A percentile compares a stretch with the other conserved stretches of the same genome.
These are phyloP conservation scores for Botrytis porri DNA, from an alignment of 2,329 filamentous ascomycete genomes.

Conservation along the genomic window DNA sequence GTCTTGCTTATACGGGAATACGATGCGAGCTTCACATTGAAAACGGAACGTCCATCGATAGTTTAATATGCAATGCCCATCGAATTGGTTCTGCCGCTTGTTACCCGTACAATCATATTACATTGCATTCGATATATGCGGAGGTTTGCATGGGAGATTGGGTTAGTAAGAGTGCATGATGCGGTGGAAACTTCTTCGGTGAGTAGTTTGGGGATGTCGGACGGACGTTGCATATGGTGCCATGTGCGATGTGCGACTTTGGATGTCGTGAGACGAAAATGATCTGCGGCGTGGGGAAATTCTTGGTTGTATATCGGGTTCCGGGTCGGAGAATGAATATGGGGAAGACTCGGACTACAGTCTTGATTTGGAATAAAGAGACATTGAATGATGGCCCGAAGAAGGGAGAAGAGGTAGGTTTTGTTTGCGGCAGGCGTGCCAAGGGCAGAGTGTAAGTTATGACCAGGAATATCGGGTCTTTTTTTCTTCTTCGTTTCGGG, in stretches of 20 bases:
- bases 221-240: background rate
- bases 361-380: background rate
- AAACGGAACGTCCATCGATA: background rate
- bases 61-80: background rate
- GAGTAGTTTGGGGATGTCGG: background rate
- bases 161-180: background rate
- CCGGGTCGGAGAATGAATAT: background rate
- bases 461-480: background rate
- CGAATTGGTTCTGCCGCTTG: background rate
- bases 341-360: background rate
- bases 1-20: background rate
- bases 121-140: constrained; percentile 10
- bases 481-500: background rate
- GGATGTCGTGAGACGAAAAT: constrained; percentile 4
- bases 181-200: background rate
- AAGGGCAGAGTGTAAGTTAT: background rate
- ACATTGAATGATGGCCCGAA: too few species aligned
- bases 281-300: background rate
- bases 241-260: background rate
- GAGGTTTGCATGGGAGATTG: background rate
- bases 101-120: background rate
- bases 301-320: background rate
- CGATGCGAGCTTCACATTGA: background rate
- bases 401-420: background rate
- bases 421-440: background rate